These are phyloP conservation scores for Cutaneotrichosporon curvatum DNA, from an alignment of 1,284 basidiomycete genomes.

Conservation along the genomic window DNA sequence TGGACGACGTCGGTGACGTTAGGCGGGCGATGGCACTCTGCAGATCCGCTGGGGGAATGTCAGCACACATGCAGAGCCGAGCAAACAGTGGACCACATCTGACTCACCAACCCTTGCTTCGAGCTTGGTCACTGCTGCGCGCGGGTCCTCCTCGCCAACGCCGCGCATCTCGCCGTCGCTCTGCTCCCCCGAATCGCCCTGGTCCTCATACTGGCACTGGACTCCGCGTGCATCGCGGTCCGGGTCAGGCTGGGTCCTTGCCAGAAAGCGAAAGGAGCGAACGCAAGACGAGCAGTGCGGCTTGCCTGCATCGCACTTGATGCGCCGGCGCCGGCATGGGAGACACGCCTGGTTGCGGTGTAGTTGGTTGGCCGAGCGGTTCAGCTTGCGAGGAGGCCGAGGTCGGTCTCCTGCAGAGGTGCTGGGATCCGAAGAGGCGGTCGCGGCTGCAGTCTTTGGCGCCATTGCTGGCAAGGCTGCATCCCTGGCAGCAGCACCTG, in stretches of 20 bases:
- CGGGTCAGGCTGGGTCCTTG: slow-evolving; percentile 28
- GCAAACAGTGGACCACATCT: background rate
- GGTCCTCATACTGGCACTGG: slow-evolving; percentile 24
- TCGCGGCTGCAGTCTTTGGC: too few species aligned
- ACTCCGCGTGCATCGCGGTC: slow-evolving; percentile 31
- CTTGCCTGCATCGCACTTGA: slow-evolving; percentile 18
- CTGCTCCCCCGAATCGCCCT: background rate
- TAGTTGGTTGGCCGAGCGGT: slow-evolving; percentile 19
- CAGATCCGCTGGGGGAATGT: slow-evolving; percentile 17
- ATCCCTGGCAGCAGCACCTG: background rate
- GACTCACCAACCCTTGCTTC: slow-evolving; percentile 34
- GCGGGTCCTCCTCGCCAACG: slow-evolving; percentile 2
- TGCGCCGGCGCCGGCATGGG: slow-evolving; percentile 16
- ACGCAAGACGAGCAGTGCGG: slow-evolving; percentile 19
- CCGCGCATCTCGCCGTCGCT: background rate
- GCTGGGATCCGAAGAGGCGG: too few species aligned
- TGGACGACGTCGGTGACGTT: background rate
- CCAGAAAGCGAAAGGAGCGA: slow-evolving; percentile 16
- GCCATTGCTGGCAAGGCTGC: too few species aligned
- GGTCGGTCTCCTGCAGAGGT: background rate
- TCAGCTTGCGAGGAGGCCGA: slow-evolving; percentile 16
- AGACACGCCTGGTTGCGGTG: slow-evolving; percentile 21
- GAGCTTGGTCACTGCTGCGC: slow-evolving; percentile 19
- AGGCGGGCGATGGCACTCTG: slow-evolving; percentile 10
- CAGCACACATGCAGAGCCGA: background rate